A percentile compares a stretch with the other conserved stretches of the same genome.
phyloP scores from a whole-genome alignment of 345 rosid genomes.

The Rhodamnia rubescens region DNA sequence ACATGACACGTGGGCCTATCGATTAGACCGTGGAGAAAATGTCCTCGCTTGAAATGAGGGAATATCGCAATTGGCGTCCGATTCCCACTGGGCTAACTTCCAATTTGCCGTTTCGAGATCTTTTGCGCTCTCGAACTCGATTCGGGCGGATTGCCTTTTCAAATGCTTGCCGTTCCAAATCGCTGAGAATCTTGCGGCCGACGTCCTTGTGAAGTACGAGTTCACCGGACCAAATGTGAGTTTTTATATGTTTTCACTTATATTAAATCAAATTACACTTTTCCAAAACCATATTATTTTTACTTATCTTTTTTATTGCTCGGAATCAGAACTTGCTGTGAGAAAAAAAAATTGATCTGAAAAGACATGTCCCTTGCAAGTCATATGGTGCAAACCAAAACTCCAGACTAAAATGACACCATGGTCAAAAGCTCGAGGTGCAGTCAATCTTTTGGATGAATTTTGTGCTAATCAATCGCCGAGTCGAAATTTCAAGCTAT shows the following conservation, averaged over 20 bases:
- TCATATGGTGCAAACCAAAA: neutral
- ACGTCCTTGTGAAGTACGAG: neutral
- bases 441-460: too few relatives aligned
- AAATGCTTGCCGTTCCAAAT: neutral
- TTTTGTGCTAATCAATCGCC: too few relatives aligned
- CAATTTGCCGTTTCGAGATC: neutral
- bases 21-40: neutral
- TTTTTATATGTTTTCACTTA: neutral
- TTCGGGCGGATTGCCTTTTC: neutral
- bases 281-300: neutral
- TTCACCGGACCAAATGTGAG: neutral
- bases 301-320: neutral
- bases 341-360: neutral
- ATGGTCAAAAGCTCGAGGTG: neutral
- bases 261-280: neutral
- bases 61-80: neutral
- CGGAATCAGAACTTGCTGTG: neutral
- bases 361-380: neutral
- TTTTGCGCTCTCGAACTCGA: neutral
- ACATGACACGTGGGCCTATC: neutral
- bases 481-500: neutral
- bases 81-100: neutral
- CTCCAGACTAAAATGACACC: neutral
- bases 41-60: neutral
- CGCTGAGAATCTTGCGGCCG: neutral